Base-by-base conservation (phyloP, 495 filamentous ascomycete genomes). In the Podospora fimiseda region DNA sequence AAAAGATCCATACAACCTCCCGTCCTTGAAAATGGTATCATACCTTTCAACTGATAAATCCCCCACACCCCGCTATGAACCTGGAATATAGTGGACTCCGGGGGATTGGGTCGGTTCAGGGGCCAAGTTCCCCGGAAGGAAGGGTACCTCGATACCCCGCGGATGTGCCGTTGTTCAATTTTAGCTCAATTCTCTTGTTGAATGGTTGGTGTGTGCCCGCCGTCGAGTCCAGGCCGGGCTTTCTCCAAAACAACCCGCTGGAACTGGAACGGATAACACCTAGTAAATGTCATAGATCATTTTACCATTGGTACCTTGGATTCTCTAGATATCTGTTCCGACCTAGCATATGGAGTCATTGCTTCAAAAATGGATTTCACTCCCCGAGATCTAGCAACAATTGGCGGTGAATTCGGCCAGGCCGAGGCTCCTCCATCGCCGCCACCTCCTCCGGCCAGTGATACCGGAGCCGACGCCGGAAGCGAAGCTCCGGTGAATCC, bases 401-500 rank as follows among this genome's bases (percentile, higher is more conserved):
- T 48, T 48, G 52, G 20, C 19, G 52, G 30, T 16, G 43, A 48
- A 3, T 48, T 48, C 21, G 51, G 23, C 43, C 6, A 43, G 9
- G 20, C 47, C 47, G 30, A 19, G 30, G 48, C 48, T 20, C 30
- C 13, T 19, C 33, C 48, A 9, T 50, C 30, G 33, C 48, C 48
- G 20, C 33, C 47, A 13, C 43, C 49, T 8, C 43, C 53, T 4
- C 54, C 59, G 22, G 54, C 51, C 20, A 62, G 58, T 49, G 64
- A 59, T 27, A 45, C 63, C 30, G 60, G 60, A 0, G 59, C 56
- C 9, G 59, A 66, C 45, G 60, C 61, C 14, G 60, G 67, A 9
- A 57, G 53, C 19, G 67, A 70, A n/a, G 39, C 56, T 3, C 57
- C 67, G 0, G 56, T 55, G 20, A 70, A 70, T 51, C 67, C 67